Evolutionary conservation across 352 stramenopile genomes (phyloP).

Genomic region (Phytophthora kernoviae): DNA sequence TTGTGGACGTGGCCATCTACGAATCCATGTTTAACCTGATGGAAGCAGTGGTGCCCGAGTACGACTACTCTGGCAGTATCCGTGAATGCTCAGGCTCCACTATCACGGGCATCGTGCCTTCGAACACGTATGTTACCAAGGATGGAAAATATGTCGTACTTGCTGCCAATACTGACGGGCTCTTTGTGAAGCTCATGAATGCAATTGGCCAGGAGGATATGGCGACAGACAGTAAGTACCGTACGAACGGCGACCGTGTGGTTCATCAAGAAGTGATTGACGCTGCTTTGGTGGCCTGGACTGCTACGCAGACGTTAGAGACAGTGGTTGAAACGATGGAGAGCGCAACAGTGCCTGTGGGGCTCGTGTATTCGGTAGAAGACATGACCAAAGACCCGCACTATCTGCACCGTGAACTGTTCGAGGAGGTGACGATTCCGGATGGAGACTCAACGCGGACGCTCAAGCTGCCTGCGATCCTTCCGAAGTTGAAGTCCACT

Average conservation of each 20-base stretch:
- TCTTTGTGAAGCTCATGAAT: slow-evolving; percentile 84
- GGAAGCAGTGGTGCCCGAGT: slow-evolving; percentile 84
- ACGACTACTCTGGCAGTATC: slow-evolving; percentile 78
- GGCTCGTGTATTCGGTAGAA: slow-evolving; percentile 80
- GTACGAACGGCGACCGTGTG: slow-evolving; percentile 75
- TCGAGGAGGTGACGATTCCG: slow-evolving; percentile 69
- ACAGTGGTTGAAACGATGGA: slow-evolving; percentile 69
- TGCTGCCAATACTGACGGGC: slow-evolving; percentile 83
- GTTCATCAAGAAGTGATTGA: slow-evolving; percentile 67
- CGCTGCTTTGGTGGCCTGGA: slow-evolving; percentile 58
- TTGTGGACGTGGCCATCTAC: slow-evolving; percentile 89
- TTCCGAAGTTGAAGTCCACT: slow-evolving; percentile 71
- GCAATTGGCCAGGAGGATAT: slow-evolving; percentile 68
- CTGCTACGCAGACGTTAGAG: slow-evolving; percentile 46
- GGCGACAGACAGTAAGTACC: slow-evolving; percentile 56
- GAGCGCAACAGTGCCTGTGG: slow-evolving; percentile 55
- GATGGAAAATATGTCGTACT: slow-evolving; percentile 89
- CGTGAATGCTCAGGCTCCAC: slow-evolving; percentile 87
- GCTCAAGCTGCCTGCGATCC: slow-evolving; percentile 76
- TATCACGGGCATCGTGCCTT: slow-evolving; percentile 88
- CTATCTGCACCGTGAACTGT: slow-evolving; percentile 76
- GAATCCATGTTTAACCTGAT: slow-evolving; percentile 90
- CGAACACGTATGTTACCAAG: slow-evolving; percentile 84
- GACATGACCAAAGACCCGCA: slow-evolving; percentile 81
- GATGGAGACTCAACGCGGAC: slow-evolving; percentile 31